Evolutionary conservation across 495 filamentous ascomycete species (phyloP).

Genomic region (Amniculicola lignicola): DNA sequence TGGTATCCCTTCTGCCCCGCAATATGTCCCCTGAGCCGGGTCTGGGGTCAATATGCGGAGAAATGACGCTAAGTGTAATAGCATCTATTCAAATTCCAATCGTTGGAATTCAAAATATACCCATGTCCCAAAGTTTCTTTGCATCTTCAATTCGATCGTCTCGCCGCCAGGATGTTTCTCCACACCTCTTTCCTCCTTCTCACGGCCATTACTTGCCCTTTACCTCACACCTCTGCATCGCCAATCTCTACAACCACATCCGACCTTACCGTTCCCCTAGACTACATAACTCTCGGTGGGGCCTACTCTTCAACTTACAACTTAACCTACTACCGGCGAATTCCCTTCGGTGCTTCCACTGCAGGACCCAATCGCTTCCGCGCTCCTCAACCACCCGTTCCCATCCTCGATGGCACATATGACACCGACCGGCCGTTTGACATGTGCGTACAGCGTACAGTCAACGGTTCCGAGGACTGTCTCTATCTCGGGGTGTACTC

Average conservation of each 20-base stretch:
- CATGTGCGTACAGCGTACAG: slow-evolving; percentile 56
- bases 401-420: slow-evolving; percentile 50
- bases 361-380: slow-evolving; percentile 56
- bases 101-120: no score
- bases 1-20: not conserved
- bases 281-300: slow-evolving; percentile 60
- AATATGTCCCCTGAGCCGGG: not conserved
- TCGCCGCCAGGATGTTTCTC: no score
- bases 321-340: slow-evolving; percentile 54
- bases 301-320: slow-evolving; percentile 53
- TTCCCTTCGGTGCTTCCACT: slow-evolving; percentile 59
- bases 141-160: no score
- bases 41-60: slow-evolving; percentile 16
- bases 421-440: slow-evolving; percentile 57
- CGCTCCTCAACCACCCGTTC: slow-evolving; percentile 51
- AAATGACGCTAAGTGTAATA: slow-evolving; percentile 14
- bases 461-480: slow-evolving; percentile 62
- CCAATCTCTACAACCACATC: not conserved
- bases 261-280: slow-evolving; percentile 35
- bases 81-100: no score
- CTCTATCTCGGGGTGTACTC: slow-evolving; percentile 59
- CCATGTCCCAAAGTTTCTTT: no score
- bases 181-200: no score
- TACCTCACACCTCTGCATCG: no score
- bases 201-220: no score